Evolutionary conservation across 805 yeast genomes (phyloP).

Genomic region (Priceomyces castillae): DNA sequence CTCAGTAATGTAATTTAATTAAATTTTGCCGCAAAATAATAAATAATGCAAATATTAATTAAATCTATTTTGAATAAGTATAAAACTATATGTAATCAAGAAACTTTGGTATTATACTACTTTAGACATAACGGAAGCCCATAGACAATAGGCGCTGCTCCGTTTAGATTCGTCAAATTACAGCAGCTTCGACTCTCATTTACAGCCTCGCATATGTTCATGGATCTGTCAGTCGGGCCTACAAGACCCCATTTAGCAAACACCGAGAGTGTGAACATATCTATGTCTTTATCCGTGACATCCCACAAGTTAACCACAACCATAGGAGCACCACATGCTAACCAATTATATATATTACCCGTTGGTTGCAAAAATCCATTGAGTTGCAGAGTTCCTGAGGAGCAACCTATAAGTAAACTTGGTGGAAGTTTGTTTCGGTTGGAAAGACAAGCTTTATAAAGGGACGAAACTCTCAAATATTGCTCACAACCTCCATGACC

Average conservation of each 20-base stretch:
- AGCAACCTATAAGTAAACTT: conserved; percentile 78
- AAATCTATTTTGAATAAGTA: background rate
- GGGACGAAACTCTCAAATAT: conserved; percentile 54
- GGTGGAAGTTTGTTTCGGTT: conserved; percentile 50
- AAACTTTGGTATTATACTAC: background rate
- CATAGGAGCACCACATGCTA: conserved; percentile 80
- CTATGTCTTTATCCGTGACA: conserved; percentile 95
- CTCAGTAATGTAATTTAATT: no score
- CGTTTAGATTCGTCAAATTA: conserved; percentile 71
- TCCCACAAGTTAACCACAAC: conserved; percentile 91
- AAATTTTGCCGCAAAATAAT: no score
- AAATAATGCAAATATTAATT: background rate
- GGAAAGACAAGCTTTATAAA: conserved; percentile 29
- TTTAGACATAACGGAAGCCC: conserved; percentile 66
- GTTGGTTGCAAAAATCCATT: conserved; percentile 65
- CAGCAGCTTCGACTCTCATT: conserved; percentile 63
- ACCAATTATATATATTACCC: conserved; percentile 75
- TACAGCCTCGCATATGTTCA: conserved; percentile 55
- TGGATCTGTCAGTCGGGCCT: conserved; percentile 8
- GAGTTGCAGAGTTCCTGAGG: conserved; percentile 67
- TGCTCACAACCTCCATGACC: conserved; percentile 99
- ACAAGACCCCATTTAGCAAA: conserved; percentile 67
- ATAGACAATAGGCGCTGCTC: conserved; percentile 89
- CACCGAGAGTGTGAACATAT: conserved; percentile 62
- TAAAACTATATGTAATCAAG: background rate